phyloP scores from a whole-genome alignment of 2,329 filamentous ascomycete species.

The Pseudonectria buxi region DNA sequence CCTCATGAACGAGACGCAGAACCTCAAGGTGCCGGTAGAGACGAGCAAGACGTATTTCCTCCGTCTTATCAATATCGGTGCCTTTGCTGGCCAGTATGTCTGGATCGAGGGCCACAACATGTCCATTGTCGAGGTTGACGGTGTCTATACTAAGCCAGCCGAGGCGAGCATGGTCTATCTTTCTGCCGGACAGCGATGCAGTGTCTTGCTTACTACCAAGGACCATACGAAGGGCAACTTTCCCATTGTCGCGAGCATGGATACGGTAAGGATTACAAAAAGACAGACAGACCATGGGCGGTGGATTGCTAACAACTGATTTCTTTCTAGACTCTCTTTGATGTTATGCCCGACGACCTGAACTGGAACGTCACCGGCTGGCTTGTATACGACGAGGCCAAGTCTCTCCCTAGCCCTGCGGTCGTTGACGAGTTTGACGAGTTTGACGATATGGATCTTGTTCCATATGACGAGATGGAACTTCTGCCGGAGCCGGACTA shows the following conservation, averaged over 20 bases:
- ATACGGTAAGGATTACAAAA: constrained; percentile 55
- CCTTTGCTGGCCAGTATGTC: constrained; percentile 60
- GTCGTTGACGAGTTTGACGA: constrained; percentile 55
- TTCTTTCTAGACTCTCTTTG: constrained; percentile 53
- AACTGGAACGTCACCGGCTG: constrained; percentile 64
- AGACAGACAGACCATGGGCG: too few species aligned
- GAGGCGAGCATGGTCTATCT: constrained; percentile 60
- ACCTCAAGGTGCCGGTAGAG: constrained; percentile 51
- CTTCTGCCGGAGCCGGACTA: constrained; percentile 57
- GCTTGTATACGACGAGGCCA: constrained; percentile 49
- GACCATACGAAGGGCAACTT: constrained; percentile 56
- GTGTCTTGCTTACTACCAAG: constrained; percentile 56
- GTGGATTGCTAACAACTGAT: constrained; percentile 4
- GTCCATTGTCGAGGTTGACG: constrained; percentile 66
- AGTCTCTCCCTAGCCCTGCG: constrained; percentile 43
- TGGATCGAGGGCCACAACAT: constrained; percentile 64
- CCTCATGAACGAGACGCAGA: constrained; percentile 64
- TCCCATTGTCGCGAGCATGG: constrained; percentile 64
- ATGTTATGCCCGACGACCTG: constrained; percentile 57
- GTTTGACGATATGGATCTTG: constrained; percentile 67
- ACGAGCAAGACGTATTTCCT: constrained; percentile 51
- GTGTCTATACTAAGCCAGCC: constrained; percentile 56
- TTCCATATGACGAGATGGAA: constrained; percentile 59
- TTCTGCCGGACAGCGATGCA: constrained; percentile 59
- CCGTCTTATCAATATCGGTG: constrained; percentile 57